These are phyloP conservation scores for Begonia fuchsioides DNA, from an alignment of 306 rosid genomes.

Conservation along the genomic window DNA sequence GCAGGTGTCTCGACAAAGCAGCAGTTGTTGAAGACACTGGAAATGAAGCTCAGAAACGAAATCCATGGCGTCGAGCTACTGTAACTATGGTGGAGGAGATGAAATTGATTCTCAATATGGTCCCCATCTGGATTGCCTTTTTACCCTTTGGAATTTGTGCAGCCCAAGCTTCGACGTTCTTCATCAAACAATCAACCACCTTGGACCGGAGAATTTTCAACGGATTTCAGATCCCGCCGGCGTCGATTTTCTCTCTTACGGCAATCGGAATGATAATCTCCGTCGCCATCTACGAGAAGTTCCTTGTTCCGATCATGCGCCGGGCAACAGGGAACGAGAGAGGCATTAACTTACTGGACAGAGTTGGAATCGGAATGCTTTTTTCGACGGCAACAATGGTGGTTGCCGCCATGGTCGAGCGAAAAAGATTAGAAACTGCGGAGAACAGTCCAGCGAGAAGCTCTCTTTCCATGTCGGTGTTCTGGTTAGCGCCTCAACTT, in stretches of 20 bases:
- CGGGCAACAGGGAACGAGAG: constrained; percentile 54
- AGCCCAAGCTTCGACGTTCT: constrained; percentile 75
- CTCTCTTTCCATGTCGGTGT: constrained; percentile 46
- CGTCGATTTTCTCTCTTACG: constrained; percentile 47
- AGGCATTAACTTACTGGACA: constrained; percentile 78
- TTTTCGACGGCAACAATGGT: constrained; percentile 44
- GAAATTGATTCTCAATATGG: constrained; percentile 72
- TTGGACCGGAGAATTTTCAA: constrained; percentile 27
- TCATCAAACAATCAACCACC: constrained; percentile 56
- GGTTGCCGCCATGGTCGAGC: constrained; percentile 53
- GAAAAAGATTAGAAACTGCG: constrained; percentile 30
- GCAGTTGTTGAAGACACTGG: constrained; percentile 36
- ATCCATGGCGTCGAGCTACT: constrained; percentile 58
- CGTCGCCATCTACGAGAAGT: constrained; percentile 52
- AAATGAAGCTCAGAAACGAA: constrained; percentile 23
- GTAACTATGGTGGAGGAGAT: constrained; percentile 72
- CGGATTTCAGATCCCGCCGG: constrained; percentile 52
- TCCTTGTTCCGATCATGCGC: constrained; percentile 49
- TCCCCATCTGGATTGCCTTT: constrained; percentile 71
- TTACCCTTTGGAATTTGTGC: constrained; percentile 60
- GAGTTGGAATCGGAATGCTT: constrained; percentile 77
- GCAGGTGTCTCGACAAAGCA: constrained; percentile 86
- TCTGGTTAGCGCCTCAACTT: constrained; percentile 81
- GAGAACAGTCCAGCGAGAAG: constrained; percentile 15
- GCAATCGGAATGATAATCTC: constrained; percentile 68